Base-by-base conservation (phyloP, 371 early-diverging fungal species). In the Funneliformis caledonium region DNA sequence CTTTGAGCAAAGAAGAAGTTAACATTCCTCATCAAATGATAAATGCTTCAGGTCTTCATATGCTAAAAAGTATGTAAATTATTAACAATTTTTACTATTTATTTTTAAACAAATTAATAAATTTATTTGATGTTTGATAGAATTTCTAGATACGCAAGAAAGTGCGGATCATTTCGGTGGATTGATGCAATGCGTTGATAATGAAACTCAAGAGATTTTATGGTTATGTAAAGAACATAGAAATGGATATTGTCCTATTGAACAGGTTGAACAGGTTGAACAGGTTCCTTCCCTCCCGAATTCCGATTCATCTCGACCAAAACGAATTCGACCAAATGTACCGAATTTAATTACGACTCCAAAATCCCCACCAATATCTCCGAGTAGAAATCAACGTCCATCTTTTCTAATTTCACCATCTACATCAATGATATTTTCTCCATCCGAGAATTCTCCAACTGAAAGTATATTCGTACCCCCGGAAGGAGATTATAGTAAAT, bases 181-280 rank as follows among this genome's bases (percentile, higher is more conserved):
- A 22, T 47, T 74, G 7, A 11, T 74, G 6, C 75, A 74, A 74
- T 33, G 75, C 5, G 14, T 56, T 12, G 43, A 74, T 4, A 6
- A 74, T 12, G 26, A 42, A 11, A 56, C 48, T 12, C 14, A 37
- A 50, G 42, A 74, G 9, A 26, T 74, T n/a, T 12, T 74, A 59
- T 74, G 75, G 75, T 0, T 74, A 37, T 74, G 75, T 59, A 31
- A 52, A 52, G 48, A 74, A 14, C 75, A 74, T 59, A n/a, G 31
- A 2, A 6, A 74, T 59, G 75, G 50, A 16, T 56, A 56, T 19
- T 2, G 19, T 19, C 22, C 10, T 2, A 33, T 7, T 7, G 19
- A 19, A 5, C 16, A 72, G 19, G 19, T 11, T 7, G 19, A 19
- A 5, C 16, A 72, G 19, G 19, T 11, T 7, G 72, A 72, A 47